A percentile compares a stretch with the other conserved stretches of the same genome.
These are phyloP conservation scores for Closterium sp. DNA, from an alignment of 139 green algal genomes.

Conservation along the genomic window DNA sequence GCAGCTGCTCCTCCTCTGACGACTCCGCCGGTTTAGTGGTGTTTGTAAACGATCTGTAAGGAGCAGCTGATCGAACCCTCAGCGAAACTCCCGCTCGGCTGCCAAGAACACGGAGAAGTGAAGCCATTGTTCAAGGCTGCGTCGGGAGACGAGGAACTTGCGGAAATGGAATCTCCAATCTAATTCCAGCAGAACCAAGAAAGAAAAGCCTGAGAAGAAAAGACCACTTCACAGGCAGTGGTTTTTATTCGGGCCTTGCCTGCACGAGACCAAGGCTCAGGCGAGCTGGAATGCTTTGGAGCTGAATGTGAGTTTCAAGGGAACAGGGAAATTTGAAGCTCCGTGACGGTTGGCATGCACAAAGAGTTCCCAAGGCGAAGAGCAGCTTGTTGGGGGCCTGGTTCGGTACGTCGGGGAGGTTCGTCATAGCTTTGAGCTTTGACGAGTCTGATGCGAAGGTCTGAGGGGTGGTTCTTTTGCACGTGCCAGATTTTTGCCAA, in stretches of 20 bases:
- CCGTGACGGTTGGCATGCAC: neutral
- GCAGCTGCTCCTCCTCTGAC: slow-evolving; percentile 4
- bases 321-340: no score
- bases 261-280: no score
- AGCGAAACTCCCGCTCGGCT: neutral
- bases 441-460: neutral
- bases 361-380: neutral
- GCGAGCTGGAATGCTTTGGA: no score
- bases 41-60: neutral
- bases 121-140: neutral
- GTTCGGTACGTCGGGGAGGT: no score
- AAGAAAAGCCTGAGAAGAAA: no score
- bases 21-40: neutral
- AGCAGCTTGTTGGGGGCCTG: neutral
- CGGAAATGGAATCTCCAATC: neutral
- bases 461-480: no score
- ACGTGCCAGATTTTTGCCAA: neutral
- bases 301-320: no score
- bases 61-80: neutral
- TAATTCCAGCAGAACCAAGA: neutral
- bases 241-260: no score
- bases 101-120: neutral
- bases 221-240: no score
- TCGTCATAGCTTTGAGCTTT: neutral
- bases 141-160: neutral